Base-by-base conservation (phyloP, 73 alveolate genomes). In the Durusdinium trenchii region DNA sequence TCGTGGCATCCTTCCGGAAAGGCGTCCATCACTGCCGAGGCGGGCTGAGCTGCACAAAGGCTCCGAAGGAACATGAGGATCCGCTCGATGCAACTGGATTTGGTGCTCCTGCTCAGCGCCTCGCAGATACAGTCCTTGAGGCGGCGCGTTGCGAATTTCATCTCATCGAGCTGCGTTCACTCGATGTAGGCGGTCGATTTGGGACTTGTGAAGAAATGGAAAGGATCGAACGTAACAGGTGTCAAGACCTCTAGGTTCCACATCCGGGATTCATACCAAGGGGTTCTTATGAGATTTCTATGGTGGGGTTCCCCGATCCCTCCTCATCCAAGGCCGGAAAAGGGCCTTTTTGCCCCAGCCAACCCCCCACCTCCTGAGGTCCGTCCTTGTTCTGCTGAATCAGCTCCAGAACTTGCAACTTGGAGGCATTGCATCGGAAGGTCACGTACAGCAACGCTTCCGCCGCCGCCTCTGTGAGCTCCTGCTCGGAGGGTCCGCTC, bases 361-460 rank as follows among this genome's bases (percentile, higher is more conserved):
- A n/a, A n/a, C n/a, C n/a, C n/a, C n/a, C n/a, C n/a, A n/a, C n/a
- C n/a, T 60, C n/a, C 73, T 60, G n/a, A 60, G 73, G 1, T n/a
- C 1, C 30, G 36, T 1, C 46, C 43, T 1, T 0, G 36, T 67
- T 28, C 76, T 50, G 94, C 47, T 16, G 43, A 71, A 78, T 2
- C 12, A 57, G 26, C 40, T 40, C 50, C 57, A 91, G 35, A 6
- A 91, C 87, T 23, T 48, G 75, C 28, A 67, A n/a, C 64, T 91
- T 91, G 57, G 64, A 51, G 3, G 42, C 45, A 76, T 91, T 91
- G 83, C 97, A 91, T 43, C 97, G 71, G 75, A 91, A 91, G 60
- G 97, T 91, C 60, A 48, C 48, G 76, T 91, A 91, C 51, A 91
- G 76, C 76, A 91, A 52, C 18, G 97, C 97, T 48, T 91, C 97